A percentile compares a stretch with the other conserved stretches of the same genome.
phyloP scores from a whole-genome alignment of 140 eudicot species.

The Oenanthe javanica region DNA sequence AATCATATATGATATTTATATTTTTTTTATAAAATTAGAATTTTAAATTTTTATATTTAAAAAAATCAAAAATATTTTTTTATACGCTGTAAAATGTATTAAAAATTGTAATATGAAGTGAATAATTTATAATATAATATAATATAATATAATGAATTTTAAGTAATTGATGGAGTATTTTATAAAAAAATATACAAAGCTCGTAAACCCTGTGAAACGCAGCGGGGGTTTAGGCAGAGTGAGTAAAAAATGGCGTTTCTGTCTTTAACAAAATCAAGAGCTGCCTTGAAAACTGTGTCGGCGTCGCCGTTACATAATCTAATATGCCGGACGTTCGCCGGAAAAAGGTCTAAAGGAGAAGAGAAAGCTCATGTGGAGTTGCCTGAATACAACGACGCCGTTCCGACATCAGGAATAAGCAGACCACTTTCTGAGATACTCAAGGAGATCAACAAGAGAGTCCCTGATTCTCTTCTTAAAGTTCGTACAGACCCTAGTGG shows the following conservation, averaged over 20 bases:
- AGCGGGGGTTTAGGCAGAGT: background rate
- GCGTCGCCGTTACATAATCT: background rate
- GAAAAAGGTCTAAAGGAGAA: slow-evolving; percentile 22
- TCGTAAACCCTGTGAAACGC: background rate
- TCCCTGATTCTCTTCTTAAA: slow-evolving; percentile 65
- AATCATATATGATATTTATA: too few species aligned
- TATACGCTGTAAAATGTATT: too few species aligned
- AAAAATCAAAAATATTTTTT: too few species aligned
- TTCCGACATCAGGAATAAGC: slow-evolving; percentile 58
- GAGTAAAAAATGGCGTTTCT: background rate
- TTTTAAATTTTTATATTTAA: too few species aligned
- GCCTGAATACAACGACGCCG: slow-evolving; percentile 15
- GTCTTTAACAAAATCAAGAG: background rate
- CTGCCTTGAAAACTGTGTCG: background rate
- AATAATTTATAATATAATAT: too few species aligned
- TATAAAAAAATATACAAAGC: too few species aligned
- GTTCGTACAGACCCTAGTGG: slow-evolving; percentile 53
- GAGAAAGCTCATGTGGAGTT: slow-evolving; percentile 13
- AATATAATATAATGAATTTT: too few species aligned
- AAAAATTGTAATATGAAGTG: too few species aligned
- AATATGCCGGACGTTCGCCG: slow-evolving; percentile 9
- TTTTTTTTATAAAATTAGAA: too few species aligned
- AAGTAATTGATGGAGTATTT: too few species aligned
- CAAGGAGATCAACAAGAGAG: slow-evolving; percentile 71
- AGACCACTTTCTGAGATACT: slow-evolving; percentile 67